Evolutionary conservation across 768 basidiomycete species (phyloP), one percentile per base, ranked within the genome.

Genomic region (Tricholoma terreum): DNA sequence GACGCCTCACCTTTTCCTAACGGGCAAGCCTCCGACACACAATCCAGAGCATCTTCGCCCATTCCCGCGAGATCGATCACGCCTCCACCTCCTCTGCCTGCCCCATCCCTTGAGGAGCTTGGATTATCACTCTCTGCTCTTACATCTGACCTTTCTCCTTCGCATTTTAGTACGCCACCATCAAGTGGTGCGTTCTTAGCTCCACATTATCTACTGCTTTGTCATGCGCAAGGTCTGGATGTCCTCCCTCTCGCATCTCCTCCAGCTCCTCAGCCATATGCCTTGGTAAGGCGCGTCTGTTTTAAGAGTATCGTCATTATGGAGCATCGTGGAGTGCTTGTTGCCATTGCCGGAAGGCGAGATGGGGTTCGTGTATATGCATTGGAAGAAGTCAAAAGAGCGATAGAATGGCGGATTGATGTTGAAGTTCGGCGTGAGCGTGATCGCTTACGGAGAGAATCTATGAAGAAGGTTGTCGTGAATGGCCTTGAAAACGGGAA

Each of bases 251-350:
- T 94, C 27, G 69, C 80, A 10, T 85, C 87, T 0, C 90, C 92
- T 0, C 92, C 90, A 1, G 78, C 84, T 12, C 78, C 80, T 6
- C 86, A 87, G 61, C 90, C 92, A 12, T 93, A 92, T 69, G 85
- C 92, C 9, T 79, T 94, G 24, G 86, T 94, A 21, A 84, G 92
- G 19, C 81, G 90, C 54, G 89, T 92, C 52, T 80, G 81, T 34
- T 94, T 94, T 72, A 93, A 92, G 67, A 85, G 82, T 55, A 86
- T 94, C n/a, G 89, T 94, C 0, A 87, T 94, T 12, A 94, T 94
- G 92, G 92, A 94, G 64, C 89, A 93, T 65, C 87, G 92, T 30
- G 92, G 91, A 6, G 90, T 94, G 0, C 74, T 94, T n/a, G 92
- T 94, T 8, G 91, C 92, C 11, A 92, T 94, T 59, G 92, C 92